These are phyloP conservation scores for Phaeosphaeriaceae sp. DNA, from an alignment of 2,329 filamentous ascomycete species.

Conservation along the genomic window DNA sequence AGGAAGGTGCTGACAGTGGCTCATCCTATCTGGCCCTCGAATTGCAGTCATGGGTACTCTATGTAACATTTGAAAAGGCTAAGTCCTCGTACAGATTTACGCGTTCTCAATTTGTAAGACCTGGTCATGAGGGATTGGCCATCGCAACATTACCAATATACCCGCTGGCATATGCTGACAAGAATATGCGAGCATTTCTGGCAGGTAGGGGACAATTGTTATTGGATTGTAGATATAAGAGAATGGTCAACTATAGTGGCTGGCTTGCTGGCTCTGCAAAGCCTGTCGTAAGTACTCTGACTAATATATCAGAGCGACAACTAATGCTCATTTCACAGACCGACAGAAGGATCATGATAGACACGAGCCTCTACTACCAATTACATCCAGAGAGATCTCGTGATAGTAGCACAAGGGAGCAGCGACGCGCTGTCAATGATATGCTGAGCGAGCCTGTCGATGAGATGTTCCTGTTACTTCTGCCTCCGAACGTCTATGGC, in stretches of 20 bases:
- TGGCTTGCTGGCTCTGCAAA: neutral
- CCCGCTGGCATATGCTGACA: too few relatives aligned
- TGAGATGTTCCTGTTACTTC: neutral
- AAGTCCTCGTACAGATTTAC: neutral
- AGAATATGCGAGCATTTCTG: too few relatives aligned
- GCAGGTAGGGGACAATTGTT: too few relatives aligned
- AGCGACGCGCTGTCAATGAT: too few relatives aligned
- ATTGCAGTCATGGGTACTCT: neutral
- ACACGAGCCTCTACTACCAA: neutral
- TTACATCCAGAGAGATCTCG: neutral
- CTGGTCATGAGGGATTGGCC: too few relatives aligned
- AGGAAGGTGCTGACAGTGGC: neutral
- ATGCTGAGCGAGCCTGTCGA: neutral
- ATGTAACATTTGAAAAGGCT: neutral
- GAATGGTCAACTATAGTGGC: neutral
- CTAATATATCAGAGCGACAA: neutral
- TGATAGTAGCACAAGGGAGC: neutral
- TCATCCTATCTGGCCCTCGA: neutral
- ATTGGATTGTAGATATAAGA: too few relatives aligned
- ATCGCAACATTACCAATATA: too few relatives aligned
- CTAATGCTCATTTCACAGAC: neutral
- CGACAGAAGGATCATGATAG: neutral
- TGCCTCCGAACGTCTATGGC: neutral
- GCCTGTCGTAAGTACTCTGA: neutral
- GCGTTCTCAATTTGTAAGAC: too few relatives aligned